These are phyloP conservation scores for Halteria grandinella DNA, from an alignment of 73 alveolate genomes.

Conservation along the genomic window DNA sequence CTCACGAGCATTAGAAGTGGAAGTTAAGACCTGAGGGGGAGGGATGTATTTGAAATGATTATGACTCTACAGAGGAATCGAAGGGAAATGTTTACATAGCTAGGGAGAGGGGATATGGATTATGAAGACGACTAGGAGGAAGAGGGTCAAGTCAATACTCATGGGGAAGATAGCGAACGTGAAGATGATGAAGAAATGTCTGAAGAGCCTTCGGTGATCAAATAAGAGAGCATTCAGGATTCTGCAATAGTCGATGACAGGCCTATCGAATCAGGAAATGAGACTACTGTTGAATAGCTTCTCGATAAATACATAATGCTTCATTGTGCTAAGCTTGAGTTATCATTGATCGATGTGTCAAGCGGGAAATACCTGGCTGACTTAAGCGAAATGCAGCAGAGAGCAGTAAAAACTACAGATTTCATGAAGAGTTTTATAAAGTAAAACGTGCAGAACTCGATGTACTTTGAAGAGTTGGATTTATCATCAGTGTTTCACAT, in stretches of 20 bases:
- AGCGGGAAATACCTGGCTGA: constrained; percentile 27
- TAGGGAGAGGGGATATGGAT: background rate
- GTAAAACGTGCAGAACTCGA: background rate
- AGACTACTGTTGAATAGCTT: background rate
- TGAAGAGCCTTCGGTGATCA: background rate
- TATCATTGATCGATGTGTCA: constrained; percentile 20
- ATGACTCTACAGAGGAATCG: background rate
- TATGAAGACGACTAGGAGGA: constrained; percentile 32
- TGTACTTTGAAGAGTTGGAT: constrained; percentile 35
- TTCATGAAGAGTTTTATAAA: background rate
- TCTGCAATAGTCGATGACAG: constrained; percentile 1
- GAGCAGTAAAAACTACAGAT: background rate
- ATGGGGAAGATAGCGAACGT: background rate
- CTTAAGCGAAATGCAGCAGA: background rate
- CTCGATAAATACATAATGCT: constrained; percentile 17
- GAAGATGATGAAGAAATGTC: background rate
- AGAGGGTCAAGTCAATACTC: constrained; percentile 5
- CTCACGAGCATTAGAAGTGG: background rate
- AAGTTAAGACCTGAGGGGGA: background rate
- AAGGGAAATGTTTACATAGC: background rate
- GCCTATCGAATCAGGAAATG: constrained; percentile 15
- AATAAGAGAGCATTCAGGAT: background rate
- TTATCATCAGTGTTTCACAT: background rate
- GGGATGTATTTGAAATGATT: background rate
- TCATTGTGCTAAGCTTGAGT: constrained; percentile 44